Evolutionary conservation across 345 rosid genomes (phyloP), one percentile per base, ranked within the genome.

Genomic region (Pistacia integerrima): DNA sequence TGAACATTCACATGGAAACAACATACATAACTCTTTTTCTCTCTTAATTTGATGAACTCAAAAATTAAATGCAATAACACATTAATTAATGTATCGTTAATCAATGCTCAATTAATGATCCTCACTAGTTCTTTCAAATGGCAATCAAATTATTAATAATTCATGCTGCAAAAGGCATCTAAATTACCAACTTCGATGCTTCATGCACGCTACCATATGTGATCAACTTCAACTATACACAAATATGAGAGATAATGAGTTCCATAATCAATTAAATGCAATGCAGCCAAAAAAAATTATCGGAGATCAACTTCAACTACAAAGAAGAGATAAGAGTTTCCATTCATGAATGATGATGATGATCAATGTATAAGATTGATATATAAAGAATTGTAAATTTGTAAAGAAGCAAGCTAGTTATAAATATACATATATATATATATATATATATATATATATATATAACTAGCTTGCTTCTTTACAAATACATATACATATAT

Each of bases 1-100:
- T 85, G 81, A 78, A 85, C 86, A 88, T 90, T 82, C 90, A 88
- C 90, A 79, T 87, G 82, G 84, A 86, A 87, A 25, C 25, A 25
- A 25, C 25, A 25, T 25, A 25, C 25, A 25, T 25, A 25, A 76
- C 81, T 54, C 36, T 58, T 25, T 75, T 33, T 28, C 20, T 61
- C 56, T 35, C 25, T 41, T 63, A 28, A 20, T 22, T 54, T 33
- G 60, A 64, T 81, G 51, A 48, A 76, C 33, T 70, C 55, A 11
- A 74, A 54, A 63, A 64, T 62, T 73, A 59, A 41, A 41, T 41
- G 46, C 46, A 41, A 7, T 41, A 8, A 41, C 46, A 41, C 46
- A 41, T 41, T 41, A 7, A 70, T 73, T 73, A 74, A 55, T 54
- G 70, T 36, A 52, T 54, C 77, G 49, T 73, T 12, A 52, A 54